Percentiles rank a stretch among this genome's conserved stretches.
These are phyloP conservation scores for Spinacia oleracea DNA, from an alignment of 179 eudicot species.

Conservation along the genomic window DNA sequence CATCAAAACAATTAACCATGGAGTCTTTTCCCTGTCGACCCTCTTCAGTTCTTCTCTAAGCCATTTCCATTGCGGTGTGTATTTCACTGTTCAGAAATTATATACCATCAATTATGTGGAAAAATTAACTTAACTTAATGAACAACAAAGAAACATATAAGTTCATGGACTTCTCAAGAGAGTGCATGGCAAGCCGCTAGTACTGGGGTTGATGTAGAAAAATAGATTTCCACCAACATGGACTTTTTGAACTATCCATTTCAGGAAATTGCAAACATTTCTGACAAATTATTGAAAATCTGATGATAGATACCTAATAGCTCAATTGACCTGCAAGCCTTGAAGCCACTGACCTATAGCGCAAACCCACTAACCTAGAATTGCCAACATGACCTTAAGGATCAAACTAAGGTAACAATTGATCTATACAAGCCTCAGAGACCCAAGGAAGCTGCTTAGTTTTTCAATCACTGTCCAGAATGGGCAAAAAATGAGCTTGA, in stretches of 20 bases:
- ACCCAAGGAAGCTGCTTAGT: too few species aligned
- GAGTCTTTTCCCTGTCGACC: constrained; percentile 86
- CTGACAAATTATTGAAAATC: neutral
- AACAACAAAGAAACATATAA: neutral
- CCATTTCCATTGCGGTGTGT: constrained; percentile 94
- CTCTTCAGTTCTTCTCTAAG: constrained; percentile 56
- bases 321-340: neutral
- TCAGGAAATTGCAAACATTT: neutral
- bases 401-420: too few species aligned
- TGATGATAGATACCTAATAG: neutral
- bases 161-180: neutral
- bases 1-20: constrained; percentile 95
- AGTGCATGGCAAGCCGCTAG: neutral
- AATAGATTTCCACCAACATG: neutral
- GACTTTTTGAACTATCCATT: neutral
- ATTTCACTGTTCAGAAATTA: constrained; percentile 62
- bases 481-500: too few species aligned
- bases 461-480: too few species aligned
- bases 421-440: too few species aligned
- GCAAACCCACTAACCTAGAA: neutral
- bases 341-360: neutral
- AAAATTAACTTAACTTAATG: neutral
- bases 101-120: neutral
- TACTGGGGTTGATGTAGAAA: neutral
- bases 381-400: too few species aligned